Evolutionary conservation across 2,329 filamentous ascomycete species (phyloP).

Genomic region (Colletotrichum sp.): DNA sequence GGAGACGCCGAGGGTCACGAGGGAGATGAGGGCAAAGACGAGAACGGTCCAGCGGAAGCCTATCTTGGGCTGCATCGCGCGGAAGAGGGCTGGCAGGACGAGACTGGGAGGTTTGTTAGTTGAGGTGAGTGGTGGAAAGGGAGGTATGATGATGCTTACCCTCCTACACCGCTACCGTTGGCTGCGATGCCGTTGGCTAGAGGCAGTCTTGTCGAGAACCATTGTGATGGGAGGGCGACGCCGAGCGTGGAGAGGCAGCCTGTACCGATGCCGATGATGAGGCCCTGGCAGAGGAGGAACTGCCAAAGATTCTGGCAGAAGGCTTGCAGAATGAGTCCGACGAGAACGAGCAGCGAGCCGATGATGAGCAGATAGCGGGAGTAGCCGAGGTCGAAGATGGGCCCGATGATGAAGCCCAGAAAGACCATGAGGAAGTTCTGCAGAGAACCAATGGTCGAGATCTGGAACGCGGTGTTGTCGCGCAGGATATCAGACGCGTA

Average conservation of each 20-base stretch:
- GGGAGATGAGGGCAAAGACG: constrained; percentile 10
- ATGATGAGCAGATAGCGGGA: constrained; percentile 41
- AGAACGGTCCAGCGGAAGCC: constrained; percentile 14
- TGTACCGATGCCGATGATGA: constrained; percentile 48
- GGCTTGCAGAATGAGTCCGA: constrained; percentile 40
- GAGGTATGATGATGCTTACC: neutral
- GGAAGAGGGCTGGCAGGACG: constrained; percentile 9
- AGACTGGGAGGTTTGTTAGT: neutral
- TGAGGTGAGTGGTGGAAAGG: neutral
- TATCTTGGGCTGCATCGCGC: constrained; percentile 3
- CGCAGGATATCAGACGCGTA: constrained; percentile 40
- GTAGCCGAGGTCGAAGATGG: constrained; percentile 51
- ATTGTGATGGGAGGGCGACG: constrained; percentile 34
- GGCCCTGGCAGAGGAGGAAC: constrained; percentile 44
- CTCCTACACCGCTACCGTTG: constrained; percentile 33
- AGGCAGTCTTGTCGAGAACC: constrained; percentile 31
- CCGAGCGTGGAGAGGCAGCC: constrained; percentile 43
- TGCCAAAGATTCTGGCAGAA: constrained; percentile 10
- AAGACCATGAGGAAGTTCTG: constrained; percentile 50
- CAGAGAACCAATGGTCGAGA: constrained; percentile 51
- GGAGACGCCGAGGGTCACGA: constrained; percentile 4
- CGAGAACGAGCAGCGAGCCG: constrained; percentile 45
- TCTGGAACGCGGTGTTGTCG: constrained; percentile 20
- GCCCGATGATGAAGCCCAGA: constrained; percentile 46
- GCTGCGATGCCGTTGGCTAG: constrained; percentile 37